Evolutionary conservation across 805 yeast genomes (phyloP), one percentile per base, ranked within the genome.

Genomic region (Saturnispora serradocipensis): DNA sequence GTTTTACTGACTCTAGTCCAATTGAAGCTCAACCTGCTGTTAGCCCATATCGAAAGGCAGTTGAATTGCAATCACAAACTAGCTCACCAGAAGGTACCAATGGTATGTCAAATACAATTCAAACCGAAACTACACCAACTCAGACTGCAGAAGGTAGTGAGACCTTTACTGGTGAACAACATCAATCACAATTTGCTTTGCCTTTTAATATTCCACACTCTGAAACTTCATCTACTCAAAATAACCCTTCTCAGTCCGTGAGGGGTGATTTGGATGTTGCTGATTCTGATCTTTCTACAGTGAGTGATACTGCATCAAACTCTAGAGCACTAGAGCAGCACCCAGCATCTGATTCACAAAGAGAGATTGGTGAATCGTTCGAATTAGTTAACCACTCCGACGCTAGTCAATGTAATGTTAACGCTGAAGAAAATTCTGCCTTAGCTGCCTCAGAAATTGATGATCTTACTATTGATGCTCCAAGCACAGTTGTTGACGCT

Each of bases 201-300:
- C 80, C 74, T 52, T 68, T 78, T 62, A 69, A 67, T 36, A 73
- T 93, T 59, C 86, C 95, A 2, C 86, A 83, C 53, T 86, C 96
- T 0, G 78, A 86, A 39, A 86, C 97, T 0, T 88, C 97, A 0
- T 86, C 96, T 43, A 95, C 89, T 34, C 91, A 86, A 60, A 90
- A 90, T 68, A 89, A 91, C 65, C 88, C 97, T 2, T 90, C 97
- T 0, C 79, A 81, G 67, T 86, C 96, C 22, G 95, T 88, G 7
- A 81, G 96, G 54, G 96, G 86, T 56, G 96, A 82, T 55, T 66
- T 73, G 15, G 81, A 78, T 53, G 63, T 63, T 16, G 66, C 76
- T 7, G 65, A 68, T 40, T 71, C 76, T 5, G 72, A 66, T 42
- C 54, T 67, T 9, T 62, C 67, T 2, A 66, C 69, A 1, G 60